Evolutionary conservation across 805 yeast species (phyloP), one percentile per base, ranked within the genome.

Genomic region (Spencermartinsiella europaea): DNA sequence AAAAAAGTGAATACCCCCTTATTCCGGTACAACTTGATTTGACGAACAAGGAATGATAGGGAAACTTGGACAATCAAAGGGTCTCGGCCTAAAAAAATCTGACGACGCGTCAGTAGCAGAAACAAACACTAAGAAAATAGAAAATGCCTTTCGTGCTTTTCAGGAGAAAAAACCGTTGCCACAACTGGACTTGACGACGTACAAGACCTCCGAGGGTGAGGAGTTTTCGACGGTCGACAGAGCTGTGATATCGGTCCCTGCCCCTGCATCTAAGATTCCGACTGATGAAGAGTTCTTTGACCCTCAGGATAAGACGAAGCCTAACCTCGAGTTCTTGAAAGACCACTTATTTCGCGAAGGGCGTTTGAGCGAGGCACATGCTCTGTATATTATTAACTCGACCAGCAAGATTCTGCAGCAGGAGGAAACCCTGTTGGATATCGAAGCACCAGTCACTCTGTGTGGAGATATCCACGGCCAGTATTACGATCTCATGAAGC

Each of bases 391-490:
- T 44, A 62, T 91, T 36, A 61, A 69, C 16, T 72, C 70, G 64
- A 95, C 95, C 5, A 80, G 89, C 0, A 71, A 70, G 19, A 63
- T 81, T 5, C 72, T 93, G 47, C 62, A 74, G 12, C 62, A 66
- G 34, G 98, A 91, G 60, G 95, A 96, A 4, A 91, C 85, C 57
- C 62, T 91, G 56, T 69, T 91, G 43, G 74, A 74, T 16, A 84
- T 93, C 1, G 90, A 89, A 2, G 95, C 96, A 0, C 99, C 98
- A 0, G 86, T 91, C 2, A 90, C 96, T 0, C 89, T 91, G 2
- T 89, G 97, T 69, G 99, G 99, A 47, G 98, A 91, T 66, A 76
- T 90, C n/a, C 98, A 91, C 66, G 99, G 99, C 15, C 98, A 91
- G 65, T 88, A 78, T 64, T 90, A 77, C 64, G 99, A 91, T 65